Evolutionary conservation across 1,284 basidiomycete species (phyloP).

Genomic region (Tylopilus orsonianus): DNA sequence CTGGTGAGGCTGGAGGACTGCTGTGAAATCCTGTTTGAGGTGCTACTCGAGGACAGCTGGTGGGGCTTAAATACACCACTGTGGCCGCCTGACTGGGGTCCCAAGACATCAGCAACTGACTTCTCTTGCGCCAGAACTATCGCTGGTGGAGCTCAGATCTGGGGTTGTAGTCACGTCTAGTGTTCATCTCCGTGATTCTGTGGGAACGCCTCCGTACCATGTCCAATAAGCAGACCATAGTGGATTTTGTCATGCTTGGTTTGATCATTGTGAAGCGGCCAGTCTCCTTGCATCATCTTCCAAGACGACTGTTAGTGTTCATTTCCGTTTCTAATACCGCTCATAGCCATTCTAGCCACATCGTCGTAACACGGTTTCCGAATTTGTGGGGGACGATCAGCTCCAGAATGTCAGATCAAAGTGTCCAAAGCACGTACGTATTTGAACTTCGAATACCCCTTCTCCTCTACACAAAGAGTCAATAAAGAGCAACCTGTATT

Average conservation of each 20-base stretch:
- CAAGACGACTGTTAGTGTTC: neutral
- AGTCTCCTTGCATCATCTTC: neutral
- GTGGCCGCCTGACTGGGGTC: neutral
- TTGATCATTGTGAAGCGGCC: neutral
- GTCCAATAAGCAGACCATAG: no score
- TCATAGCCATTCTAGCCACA: neutral
- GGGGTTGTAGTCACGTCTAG: neutral
- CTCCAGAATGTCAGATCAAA: neutral
- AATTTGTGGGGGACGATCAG: neutral
- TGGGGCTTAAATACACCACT: conserved; percentile 3
- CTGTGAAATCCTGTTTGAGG: neutral
- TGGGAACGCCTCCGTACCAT: neutral
- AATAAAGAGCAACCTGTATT: no score
- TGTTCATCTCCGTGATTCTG: neutral
- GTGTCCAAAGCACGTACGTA: no score
- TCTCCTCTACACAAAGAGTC: no score
- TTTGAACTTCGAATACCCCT: no score
- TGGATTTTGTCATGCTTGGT: neutral
- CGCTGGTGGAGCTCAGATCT: neutral
- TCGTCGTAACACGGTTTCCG: no score
- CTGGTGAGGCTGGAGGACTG: neutral
- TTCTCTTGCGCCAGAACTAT: neutral
- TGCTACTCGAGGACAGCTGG: neutral
- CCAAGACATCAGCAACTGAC: no score
- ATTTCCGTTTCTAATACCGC: neutral